Conservation (phyloP, 371 early-diverging fungal species). For the Smittium mucronatum region DNA sequence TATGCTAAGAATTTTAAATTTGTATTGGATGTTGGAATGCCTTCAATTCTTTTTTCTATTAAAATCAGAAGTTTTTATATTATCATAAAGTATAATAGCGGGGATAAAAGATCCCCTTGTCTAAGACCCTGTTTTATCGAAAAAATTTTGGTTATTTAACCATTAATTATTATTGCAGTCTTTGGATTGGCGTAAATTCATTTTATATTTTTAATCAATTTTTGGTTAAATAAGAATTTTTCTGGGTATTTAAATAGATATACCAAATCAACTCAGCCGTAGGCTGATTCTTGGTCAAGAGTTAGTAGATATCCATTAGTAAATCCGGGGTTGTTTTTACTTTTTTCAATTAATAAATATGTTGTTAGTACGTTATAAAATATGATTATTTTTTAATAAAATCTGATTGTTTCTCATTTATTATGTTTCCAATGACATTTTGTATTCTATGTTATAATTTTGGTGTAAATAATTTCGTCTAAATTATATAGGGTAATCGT, state of each 20-base stretch:
- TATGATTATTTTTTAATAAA: constrained; percentile 1
- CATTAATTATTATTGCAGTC: background rate
- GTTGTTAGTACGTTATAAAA: background rate
- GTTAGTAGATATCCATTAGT: background rate
- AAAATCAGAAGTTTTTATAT: constrained; percentile 13
- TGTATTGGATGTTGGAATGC: background rate
- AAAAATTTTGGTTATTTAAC: background rate
- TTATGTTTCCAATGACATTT: background rate
- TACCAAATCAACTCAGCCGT: constrained; percentile 4
- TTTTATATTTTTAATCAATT: background rate
- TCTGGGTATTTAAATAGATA: constrained; percentile 6
- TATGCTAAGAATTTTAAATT: constrained; percentile 7
- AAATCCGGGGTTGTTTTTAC: background rate
- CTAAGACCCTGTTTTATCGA: constrained; percentile 11
- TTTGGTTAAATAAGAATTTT: background rate
- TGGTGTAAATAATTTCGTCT: constrained; percentile 14
- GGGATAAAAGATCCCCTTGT: constrained; percentile 16
- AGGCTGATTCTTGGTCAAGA: constrained; percentile 9
- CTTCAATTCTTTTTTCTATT: background rate
- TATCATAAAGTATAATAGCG: constrained; percentile 13
- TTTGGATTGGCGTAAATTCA: background rate
- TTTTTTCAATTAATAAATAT: background rate
- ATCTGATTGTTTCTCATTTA: background rate
- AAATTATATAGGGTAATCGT: constrained; percentile 15
- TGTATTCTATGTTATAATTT: constrained; percentile 3